A percentile compares a stretch with the other conserved stretches of the same genome.
Conservation (phyloP, 2,329 filamentous ascomycete species). For the Pseudohalonectria lignicola region DNA sequence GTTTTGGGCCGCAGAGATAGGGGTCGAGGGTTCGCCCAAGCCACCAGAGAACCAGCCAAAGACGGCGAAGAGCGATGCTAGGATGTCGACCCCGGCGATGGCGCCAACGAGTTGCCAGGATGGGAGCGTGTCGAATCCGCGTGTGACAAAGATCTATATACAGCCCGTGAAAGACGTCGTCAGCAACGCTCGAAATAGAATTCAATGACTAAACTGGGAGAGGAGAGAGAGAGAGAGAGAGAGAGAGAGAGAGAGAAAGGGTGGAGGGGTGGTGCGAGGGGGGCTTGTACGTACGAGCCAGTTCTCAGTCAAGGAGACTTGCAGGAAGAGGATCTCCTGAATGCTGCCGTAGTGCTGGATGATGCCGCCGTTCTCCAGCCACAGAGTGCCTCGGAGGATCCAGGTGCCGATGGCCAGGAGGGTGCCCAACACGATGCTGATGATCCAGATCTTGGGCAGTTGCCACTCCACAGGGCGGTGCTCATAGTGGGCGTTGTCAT, state of each 20-base stretch:
- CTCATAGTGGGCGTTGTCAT: slow-evolving; percentile 71
- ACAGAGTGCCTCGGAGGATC: slow-evolving; percentile 61
- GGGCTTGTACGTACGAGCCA: no score
- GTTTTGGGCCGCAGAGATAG: slow-evolving; percentile 19
- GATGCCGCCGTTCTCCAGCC: slow-evolving; percentile 58
- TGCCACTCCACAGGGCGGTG: slow-evolving; percentile 70
- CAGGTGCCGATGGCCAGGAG: slow-evolving; percentile 61
- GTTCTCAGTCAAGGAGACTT: slow-evolving; percentile 65
- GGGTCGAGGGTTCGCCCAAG: slow-evolving; percentile 21
- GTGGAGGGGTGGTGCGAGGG: no score
- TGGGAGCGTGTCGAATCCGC: slow-evolving; percentile 61
- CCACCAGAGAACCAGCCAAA: slow-evolving; percentile 62
- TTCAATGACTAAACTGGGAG: no score
- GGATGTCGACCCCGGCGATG: slow-evolving; percentile 59
- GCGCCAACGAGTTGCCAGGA: slow-evolving; percentile 64
- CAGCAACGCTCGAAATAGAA: no score
- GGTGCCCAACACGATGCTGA: slow-evolving; percentile 56
- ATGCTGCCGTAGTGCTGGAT: slow-evolving; percentile 65
- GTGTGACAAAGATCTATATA: slow-evolving; percentile 73
- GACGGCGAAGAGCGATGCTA: slow-evolving; percentile 63
- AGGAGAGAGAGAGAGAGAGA: no score
- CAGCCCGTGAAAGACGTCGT: no score
- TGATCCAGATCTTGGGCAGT: slow-evolving; percentile 72
- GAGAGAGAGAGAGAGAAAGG: no score
- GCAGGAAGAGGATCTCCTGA: slow-evolving; percentile 64